Evolutionary conservation across 2,329 filamentous ascomycete species (phyloP).

Genomic region (Neonectria ditissima): DNA sequence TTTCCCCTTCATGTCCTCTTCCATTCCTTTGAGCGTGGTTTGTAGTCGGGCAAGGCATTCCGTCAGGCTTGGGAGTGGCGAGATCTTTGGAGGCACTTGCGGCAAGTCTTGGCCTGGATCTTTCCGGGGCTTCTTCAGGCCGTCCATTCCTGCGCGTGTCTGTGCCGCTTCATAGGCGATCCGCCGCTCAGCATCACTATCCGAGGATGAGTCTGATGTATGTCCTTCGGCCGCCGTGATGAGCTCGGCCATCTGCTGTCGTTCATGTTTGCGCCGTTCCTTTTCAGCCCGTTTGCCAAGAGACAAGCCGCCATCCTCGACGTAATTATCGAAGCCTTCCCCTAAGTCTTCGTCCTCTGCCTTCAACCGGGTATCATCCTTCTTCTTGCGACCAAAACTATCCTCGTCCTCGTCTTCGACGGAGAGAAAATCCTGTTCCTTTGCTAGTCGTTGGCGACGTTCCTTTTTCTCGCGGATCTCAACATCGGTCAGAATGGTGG

Average conservation of each 20-base stretch:
- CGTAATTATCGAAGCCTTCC: constrained; percentile 93
- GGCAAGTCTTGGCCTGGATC: constrained; percentile 54
- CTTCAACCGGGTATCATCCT: constrained; percentile 79
- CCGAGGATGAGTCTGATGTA: constrained; percentile 72
- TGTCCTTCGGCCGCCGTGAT: constrained; percentile 82
- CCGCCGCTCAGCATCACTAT: constrained; percentile 76
- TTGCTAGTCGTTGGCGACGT: constrained; percentile 81
- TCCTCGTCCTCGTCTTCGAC: constrained; percentile 70
- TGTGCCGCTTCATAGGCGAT: constrained; percentile 91
- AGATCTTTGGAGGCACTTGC: constrained; percentile 78
- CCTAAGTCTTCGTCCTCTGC: constrained; percentile 91
- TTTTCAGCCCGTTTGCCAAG: constrained; percentile 83
- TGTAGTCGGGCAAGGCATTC: constrained; percentile 75
- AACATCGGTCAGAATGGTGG: constrained; percentile 79
- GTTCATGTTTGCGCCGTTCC: constrained; percentile 73
- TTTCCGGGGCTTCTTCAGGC: constrained; percentile 62
- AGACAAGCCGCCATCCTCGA: constrained; percentile 84
- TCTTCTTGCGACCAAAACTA: constrained; percentile 61
- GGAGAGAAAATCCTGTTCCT: constrained; percentile 75
- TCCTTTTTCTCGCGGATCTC: constrained; percentile 94
- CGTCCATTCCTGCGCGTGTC: constrained; percentile 87
- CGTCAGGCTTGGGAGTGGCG: constrained; percentile 79
- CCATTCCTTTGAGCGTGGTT: constrained; percentile 71
- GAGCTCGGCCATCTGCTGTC: constrained; percentile 83
- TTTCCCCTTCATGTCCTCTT: constrained; percentile 70